Evolutionary conservation across 176 grass and related monocot species (phyloP), one percentile per base, ranked within the genome.

Genomic region (Poa pratensis): DNA sequence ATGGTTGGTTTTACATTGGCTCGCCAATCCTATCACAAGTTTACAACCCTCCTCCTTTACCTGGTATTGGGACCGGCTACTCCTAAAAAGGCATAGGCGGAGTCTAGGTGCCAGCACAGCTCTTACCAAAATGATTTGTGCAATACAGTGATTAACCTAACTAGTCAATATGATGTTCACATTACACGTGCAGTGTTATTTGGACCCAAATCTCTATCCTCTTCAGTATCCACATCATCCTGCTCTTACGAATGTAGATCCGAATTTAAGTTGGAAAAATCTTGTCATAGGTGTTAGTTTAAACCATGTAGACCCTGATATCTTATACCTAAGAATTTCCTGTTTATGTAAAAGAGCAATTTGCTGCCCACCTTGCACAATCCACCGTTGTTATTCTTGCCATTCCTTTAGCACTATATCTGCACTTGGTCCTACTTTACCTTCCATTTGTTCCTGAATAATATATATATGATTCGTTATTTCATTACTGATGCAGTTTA

Each of bases 401-500:
- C 19, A 73, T 26, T 48, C 53, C 73, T 61, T 82, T 17, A 48
- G 54, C 37, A 58, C 42, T 84, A 27, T 62, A 23, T 48, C 50
- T 76, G 27, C 37, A 64, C 1, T 80, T 75, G 46, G 27, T 85
- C 58, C 50, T 81, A 52, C 27, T 40, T 64, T 65, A 5, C 46
- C 58, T 80, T 84, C 39, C 62, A 32, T 43, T 73, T 65, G 9
- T 45, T 71, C 17, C 16, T 5, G 23, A 26, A 17, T 4, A 61
- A 40, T 71, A 82, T 86, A 34, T 78, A 39, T 90, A 76, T 86
- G 15, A 80, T 72, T 73, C 1, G 22, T 72, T 37, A 34, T 23
- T 50, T 85, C n/a, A 73, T 62, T 79, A 64, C 69, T 83, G 43
- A 82, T 75, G 22, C 57, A 76, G 63, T 81, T 93, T 24, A 71